Evolutionary conservation across 2,329 filamentous ascomycete genomes (phyloP).

Genomic region (Cylindrodendrum hubeiense): DNA sequence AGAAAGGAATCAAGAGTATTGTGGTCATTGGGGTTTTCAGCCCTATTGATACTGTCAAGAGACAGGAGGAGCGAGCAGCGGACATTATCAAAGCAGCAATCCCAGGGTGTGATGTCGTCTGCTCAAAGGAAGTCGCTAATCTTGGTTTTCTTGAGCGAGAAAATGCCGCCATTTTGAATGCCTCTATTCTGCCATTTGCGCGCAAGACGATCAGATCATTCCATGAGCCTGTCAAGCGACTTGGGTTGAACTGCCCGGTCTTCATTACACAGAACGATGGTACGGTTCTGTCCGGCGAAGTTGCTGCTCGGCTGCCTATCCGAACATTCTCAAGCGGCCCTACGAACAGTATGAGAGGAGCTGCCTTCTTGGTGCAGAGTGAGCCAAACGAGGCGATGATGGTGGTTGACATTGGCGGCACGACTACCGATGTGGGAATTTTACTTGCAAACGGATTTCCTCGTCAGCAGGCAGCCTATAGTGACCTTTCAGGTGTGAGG

Average conservation of each 20-base stretch:
- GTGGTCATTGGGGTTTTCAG: constrained; percentile 65
- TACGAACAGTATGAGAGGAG: constrained; percentile 73
- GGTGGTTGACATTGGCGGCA: constrained; percentile 76
- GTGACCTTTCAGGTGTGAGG: constrained; percentile 71
- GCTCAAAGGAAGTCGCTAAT: constrained; percentile 65
- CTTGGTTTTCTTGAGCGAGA: constrained; percentile 71
- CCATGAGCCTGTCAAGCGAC: constrained; percentile 60
- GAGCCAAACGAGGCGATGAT: constrained; percentile 58
- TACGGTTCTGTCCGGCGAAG: constrained; percentile 66
- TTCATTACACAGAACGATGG: constrained; percentile 76
- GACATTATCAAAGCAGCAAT: constrained; percentile 56
- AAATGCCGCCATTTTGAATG: constrained; percentile 75
- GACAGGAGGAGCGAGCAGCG: constrained; percentile 62
- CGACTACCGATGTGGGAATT: constrained; percentile 73
- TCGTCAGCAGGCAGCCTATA: constrained; percentile 72
- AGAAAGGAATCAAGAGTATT: constrained; percentile 59
- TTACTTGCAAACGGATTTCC: constrained; percentile 73
- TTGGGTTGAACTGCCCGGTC: constrained; percentile 65
- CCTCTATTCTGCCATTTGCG: constrained; percentile 70
- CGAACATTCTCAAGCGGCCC: constrained; percentile 73
- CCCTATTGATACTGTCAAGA: constrained; percentile 62
- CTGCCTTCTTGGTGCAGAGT: constrained; percentile 66
- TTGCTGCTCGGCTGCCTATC: constrained; percentile 69
- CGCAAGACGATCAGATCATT: constrained; percentile 69
- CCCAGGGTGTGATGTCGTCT: constrained; percentile 59